phyloP scores from a whole-genome alignment of 73 alveolate species.

The Symbiodinium pilosum region DNA sequence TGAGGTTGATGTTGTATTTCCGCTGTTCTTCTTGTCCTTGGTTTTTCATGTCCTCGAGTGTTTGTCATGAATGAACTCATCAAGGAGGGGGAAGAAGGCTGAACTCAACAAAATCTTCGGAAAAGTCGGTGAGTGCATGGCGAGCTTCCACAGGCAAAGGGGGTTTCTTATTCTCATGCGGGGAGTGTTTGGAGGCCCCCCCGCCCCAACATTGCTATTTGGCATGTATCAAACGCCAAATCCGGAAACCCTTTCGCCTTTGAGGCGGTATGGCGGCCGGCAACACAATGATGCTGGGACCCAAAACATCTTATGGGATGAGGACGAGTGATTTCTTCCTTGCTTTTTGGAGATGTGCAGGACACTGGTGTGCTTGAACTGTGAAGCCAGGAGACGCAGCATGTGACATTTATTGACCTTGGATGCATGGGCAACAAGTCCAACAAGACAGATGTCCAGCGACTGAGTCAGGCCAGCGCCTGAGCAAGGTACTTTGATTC shows the following conservation, averaged over 20 bases:
- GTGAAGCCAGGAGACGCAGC: slow-evolving; percentile 47
- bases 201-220: background rate
- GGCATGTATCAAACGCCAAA: background rate
- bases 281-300: slow-evolving; percentile 93
- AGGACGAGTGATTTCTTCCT: slow-evolving; percentile 7
- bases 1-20: no score
- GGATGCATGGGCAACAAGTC: slow-evolving; percentile 94
- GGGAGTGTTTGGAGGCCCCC: no score
- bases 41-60: no score
- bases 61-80: background rate
- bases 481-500: background rate
- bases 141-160: slow-evolving; percentile 38
- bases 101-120: slow-evolving; percentile 48
- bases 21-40: no score
- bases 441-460: slow-evolving; percentile 72
- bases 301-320: slow-evolving; percentile 65
- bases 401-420: slow-evolving; percentile 84
- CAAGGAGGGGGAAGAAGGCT: slow-evolving; percentile 50
- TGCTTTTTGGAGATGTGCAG: background rate
- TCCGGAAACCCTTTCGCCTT: background rate
- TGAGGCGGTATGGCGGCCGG: slow-evolving; percentile 88
- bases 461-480: slow-evolving; percentile 48
- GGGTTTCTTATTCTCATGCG: no score
- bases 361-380: background rate
- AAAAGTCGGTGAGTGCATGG: slow-evolving; percentile 58